Base-by-base conservation (phyloP, 805 yeast genomes). In the Tetrapisispora iriomotensis region DNA sequence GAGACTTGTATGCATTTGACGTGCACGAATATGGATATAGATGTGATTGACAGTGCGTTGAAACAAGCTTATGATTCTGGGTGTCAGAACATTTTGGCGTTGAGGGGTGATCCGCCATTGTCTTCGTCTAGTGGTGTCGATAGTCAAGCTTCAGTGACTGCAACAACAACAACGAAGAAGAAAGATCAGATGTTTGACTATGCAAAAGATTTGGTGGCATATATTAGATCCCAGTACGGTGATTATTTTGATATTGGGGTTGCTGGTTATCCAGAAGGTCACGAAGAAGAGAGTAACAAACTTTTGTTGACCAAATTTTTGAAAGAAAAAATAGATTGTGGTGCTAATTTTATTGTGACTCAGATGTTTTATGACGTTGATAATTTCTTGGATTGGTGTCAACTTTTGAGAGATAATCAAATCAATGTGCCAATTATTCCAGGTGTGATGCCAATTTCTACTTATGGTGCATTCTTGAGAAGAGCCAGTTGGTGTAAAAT, bases 1-100 rank as follows among this genome's bases (percentile, higher is more conserved):
- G 97, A 90, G 54, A 90, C 97, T 0, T 92, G 97, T 60, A 88
- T 92, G 96, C 98, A 92, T 61, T 70, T 92, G 63, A 92, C 98
- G 2, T 92, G 98, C 56, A 87, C 96, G 14, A 90, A 88, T 53
- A 92, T 92, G 98, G 76, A 87, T 22, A 68, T 77, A 22, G 75
- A 73, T 29, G 67, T 80, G 46, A 82, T 92, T 46, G 96, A 88
- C 55, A 72, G 77, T 43, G 97, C 98, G 4, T 70, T 90, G 48
- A 71, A 77, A 42, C 77, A 77, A 43, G 98, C 97, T 0, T 84
- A 79, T 56, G 74, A 77, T 22, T 79, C 95, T 0, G 98, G 98
- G 3, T 92, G 98, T 60, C 94, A 86, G 56, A 90, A 90, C 61
- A 90, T 92, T 45, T 67, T 92, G 52, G 98, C 98, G 0, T 70